Evolutionary conservation across 106 monocot species (phyloP), one percentile per base, ranked within the genome.

Genomic region (Phalaenopsis equestris): DNA sequence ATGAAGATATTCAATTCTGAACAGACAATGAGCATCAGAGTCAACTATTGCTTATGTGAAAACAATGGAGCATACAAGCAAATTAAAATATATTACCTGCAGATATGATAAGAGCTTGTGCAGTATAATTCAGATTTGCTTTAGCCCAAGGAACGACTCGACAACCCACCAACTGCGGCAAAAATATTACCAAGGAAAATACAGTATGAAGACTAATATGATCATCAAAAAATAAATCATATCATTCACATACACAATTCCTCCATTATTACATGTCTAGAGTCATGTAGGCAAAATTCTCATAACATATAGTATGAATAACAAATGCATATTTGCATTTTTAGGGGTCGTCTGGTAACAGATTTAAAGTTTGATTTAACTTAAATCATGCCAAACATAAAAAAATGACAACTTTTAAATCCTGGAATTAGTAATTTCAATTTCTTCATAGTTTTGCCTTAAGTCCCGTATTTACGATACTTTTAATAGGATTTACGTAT

Each of bases 61-160:
- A 70, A 3, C 2, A 61, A n/a, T 14, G 12, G 12, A 39, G 70
- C 38, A 70, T 70, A 11, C 70, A 12, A 30, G 12, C 1, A 70
- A 70, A 39, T 70, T 14, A 70, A 37, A 24, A 70, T 37, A 70
- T 2, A 10, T 70, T 90, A 93, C 93, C 90, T 82, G 87, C 87
- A 56, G 93, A 93, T 79, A 93, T 90, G 43, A 90, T 89, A 21
- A 93, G 89, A 2, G 93, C 82, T 74, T 93, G 93, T 80, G 89
- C 93, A 76, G 89, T 89, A 80, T 93, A 79, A 73, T 93, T 93
- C 48, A 93, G 87, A 77, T 93, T 93, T 70, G 90, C 89, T 84
- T 93, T 93, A 75, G 93, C 93, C 93, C 93, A 90, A 19, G 93
- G 93, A 86, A 93, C 73, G 56, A 75, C 76, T 38, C 93, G 90